A percentile compares a stretch with the other conserved stretches of the same genome.
Evolutionary conservation across 2,329 filamentous ascomycete genomes (phyloP).

Genomic region (Colletotrichum sp.): DNA sequence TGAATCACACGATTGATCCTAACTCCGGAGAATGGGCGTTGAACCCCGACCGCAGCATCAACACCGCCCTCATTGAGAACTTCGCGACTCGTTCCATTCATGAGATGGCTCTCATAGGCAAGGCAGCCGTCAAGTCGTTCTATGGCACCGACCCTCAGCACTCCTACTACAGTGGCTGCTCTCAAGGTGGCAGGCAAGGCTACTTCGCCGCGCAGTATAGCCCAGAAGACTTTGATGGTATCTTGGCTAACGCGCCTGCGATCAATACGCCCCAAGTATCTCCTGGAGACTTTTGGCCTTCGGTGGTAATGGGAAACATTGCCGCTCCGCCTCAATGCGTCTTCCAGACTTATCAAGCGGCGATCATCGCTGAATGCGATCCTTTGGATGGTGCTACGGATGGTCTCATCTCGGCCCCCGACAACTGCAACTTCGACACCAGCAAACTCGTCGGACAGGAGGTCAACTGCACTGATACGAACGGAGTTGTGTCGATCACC

Average conservation of each 20-base stretch:
- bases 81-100: slow-evolving; percentile 43
- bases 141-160: slow-evolving; percentile 45
- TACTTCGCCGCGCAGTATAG: slow-evolving; percentile 57
- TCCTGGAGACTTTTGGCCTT: not conserved
- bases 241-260: slow-evolving; percentile 54
- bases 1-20: slow-evolving; percentile 18
- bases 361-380: not conserved
- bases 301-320: slow-evolving; percentile 6
- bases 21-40: not conserved
- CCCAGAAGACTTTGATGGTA: slow-evolving; percentile 62
- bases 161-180: slow-evolving; percentile 64
- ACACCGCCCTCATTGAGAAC: slow-evolving; percentile 31
- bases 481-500: not conserved
- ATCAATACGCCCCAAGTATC: slow-evolving; percentile 24
- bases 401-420: slow-evolving; percentile 3
- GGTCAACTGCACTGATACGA: not conserved
- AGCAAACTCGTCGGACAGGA: not conserved
- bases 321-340: slow-evolving; percentile 2
- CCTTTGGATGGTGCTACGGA: not conserved
- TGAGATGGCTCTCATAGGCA: slow-evolving; percentile 52
- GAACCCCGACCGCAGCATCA: slow-evolving; percentile 23
- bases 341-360: not conserved
- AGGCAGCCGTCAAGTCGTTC: slow-evolving; percentile 50
- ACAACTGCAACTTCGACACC: not conserved
- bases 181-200: slow-evolving; percentile 64